These are phyloP conservation scores for Zychaea mexicana DNA, from an alignment of 371 early-diverging fungal species.

Conservation along the genomic window DNA sequence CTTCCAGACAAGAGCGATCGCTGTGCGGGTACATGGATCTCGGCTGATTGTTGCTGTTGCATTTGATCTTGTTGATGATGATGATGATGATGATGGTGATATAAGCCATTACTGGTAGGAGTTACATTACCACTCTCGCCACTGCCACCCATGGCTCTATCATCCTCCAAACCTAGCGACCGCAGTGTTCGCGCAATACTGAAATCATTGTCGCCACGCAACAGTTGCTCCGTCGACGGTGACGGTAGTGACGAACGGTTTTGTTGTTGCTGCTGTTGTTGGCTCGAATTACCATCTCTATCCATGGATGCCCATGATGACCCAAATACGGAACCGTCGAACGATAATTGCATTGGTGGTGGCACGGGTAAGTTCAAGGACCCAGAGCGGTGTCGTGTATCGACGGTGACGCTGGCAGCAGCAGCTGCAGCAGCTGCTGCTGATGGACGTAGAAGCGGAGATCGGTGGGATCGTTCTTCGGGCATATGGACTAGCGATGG, in stretches of 20 bases:
- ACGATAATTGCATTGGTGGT: conserved; percentile 55
- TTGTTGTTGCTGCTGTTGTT: conserved; percentile 16
- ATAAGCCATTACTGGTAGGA: conserved; percentile 19
- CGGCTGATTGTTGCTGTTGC: conserved; percentile 27
- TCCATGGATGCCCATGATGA: conserved; percentile 57
- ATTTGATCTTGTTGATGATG: conserved; percentile 28
- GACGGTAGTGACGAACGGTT: conserved; percentile 32
- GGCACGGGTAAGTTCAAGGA: conserved; percentile 60
- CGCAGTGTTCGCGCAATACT: conserved; percentile 76
- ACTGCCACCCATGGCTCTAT: conserved; percentile 12
- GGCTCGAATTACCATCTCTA: conserved; percentile 32
- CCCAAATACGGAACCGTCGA: conserved; percentile 68
- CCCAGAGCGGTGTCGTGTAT: conserved; percentile 52
- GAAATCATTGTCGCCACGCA: conserved; percentile 60
- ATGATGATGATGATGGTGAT: too few relatives aligned
- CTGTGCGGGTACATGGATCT: conserved; percentile 22
- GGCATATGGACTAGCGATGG: conserved; percentile 63
- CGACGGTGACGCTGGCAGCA: conserved; percentile 14
- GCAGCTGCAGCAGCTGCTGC: conserved; percentile 11
- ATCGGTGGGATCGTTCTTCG: conserved; percentile 33
- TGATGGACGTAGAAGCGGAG: conserved; percentile 19
- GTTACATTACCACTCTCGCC: conserved; percentile 4
- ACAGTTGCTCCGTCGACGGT: conserved; percentile 59
- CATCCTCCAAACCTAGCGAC: conserved; percentile 78
- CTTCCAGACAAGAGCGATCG: conserved; percentile 38